A percentile compares a stretch with the other conserved stretches of the same genome.
phyloP scores from a whole-genome alignment of 805 yeast species.

The Metschnikowia reukaufii region DNA sequence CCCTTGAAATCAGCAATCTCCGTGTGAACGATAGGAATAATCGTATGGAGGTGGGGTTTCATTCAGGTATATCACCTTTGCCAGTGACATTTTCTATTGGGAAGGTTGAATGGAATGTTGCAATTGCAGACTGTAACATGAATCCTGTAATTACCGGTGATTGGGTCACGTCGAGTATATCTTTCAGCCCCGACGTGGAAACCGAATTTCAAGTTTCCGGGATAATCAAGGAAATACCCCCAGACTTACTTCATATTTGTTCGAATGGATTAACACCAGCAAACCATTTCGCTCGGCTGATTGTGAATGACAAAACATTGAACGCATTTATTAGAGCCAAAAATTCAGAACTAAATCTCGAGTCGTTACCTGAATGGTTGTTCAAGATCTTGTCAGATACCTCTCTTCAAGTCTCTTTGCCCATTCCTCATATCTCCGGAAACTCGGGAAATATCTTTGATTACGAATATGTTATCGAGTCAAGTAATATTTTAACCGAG shows the following conservation, averaged over 20 bases:
- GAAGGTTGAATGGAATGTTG: slow-evolving; percentile 29
- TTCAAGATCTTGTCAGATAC: slow-evolving; percentile 17
- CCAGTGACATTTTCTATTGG: slow-evolving; percentile 18
- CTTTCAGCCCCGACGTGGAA: slow-evolving; percentile 16
- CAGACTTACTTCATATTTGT: slow-evolving; percentile 22
- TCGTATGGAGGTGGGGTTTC: neutral
- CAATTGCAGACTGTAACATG: slow-evolving; percentile 27
- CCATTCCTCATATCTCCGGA: slow-evolving; percentile 1
- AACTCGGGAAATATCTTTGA: neutral
- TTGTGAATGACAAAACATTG: slow-evolving; percentile 18
- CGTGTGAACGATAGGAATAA: neutral
- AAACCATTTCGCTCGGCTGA: slow-evolving; percentile 22
- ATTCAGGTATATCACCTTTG: neutral
- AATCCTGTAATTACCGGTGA: slow-evolving; percentile 24
- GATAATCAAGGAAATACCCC: slow-evolving; percentile 21
- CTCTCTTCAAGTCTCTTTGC: neutral
- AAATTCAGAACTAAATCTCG: slow-evolving; percentile 6
- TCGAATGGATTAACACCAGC: slow-evolving; percentile 22
- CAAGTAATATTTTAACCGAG: neutral
- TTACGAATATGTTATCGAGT: neutral
- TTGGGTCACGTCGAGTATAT: slow-evolving; percentile 22
- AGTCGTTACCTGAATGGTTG: slow-evolving; percentile 28
- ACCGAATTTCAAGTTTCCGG: slow-evolving; percentile 24
- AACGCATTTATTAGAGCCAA: slow-evolving; percentile 20
- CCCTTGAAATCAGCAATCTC: slow-evolving; percentile 1